Conservation (phyloP, 768 basidiomycete species). For the Phaffia australis region DNA sequence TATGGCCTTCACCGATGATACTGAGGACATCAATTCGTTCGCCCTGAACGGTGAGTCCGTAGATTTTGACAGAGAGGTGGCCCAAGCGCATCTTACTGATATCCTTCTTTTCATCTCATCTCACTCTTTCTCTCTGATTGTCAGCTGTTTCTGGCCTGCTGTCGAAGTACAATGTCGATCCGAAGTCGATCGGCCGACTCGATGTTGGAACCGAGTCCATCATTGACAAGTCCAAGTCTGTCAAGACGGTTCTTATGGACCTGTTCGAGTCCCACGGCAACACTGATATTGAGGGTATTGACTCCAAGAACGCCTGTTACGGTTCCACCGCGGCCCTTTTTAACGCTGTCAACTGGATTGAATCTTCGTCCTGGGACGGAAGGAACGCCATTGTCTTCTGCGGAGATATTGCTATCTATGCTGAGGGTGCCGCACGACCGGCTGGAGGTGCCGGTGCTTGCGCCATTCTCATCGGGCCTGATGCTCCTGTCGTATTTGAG, state of each 20-base stretch:
- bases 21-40: conserved; percentile 98
- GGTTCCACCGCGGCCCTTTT: conserved; percentile 97
- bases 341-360: conserved; percentile 98
- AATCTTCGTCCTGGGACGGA: conserved; percentile 92
- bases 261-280: conserved; percentile 87
- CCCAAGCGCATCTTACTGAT: conserved; percentile 19
- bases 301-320: conserved; percentile 99
- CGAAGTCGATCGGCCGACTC: conserved; percentile 88
- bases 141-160: conserved; percentile 79
- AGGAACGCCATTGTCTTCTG: conserved; percentile 92
- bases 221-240: conserved; percentile 98
- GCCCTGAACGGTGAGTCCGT: conserved; percentile 66
- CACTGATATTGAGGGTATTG: conserved; percentile 95
- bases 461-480: conserved; percentile 89
- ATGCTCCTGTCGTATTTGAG: conserved; percentile 88
- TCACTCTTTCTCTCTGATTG: background rate
- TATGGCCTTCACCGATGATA: conserved; percentile 98
- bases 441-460: conserved; percentile 94
- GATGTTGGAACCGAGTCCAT: conserved; percentile 98
- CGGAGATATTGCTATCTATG: conserved; percentile 96
- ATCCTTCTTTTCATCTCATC: conserved; percentile 10
- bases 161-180: conserved; percentile 90
- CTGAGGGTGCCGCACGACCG: conserved; percentile 85
- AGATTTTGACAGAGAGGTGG: background rate
- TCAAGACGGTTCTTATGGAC: conserved; percentile 97